Conservation (phyloP, 768 basidiomycete species). For the Serendipita sp. region DNA sequence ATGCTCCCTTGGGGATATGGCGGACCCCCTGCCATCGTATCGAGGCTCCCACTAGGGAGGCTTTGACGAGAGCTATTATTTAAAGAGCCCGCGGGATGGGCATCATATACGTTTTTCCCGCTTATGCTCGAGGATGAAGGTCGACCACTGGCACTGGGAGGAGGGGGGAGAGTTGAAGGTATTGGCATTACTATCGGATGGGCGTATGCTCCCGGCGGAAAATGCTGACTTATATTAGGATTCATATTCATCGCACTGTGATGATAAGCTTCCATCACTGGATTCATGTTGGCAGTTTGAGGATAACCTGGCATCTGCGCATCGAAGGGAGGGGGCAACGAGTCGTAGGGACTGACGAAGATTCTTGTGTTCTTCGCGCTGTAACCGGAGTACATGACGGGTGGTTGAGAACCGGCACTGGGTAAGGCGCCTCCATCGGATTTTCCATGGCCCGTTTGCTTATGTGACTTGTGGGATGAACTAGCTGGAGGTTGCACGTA, state of each 20-base stretch:
- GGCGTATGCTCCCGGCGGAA: not conserved
- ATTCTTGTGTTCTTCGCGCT: not conserved
- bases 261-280: not conserved
- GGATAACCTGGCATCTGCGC: not conserved
- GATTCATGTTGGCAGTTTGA: not conserved
- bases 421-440: not conserved
- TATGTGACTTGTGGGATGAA: not conserved
- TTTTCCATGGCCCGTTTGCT: not conserved
- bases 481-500: not conserved
- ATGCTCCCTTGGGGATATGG: not conserved
- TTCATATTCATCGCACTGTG: constrained; percentile 3
- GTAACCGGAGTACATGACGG: not conserved
- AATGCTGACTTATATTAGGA: not conserved
- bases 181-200: not conserved
- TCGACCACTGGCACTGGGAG: not conserved
- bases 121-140: not conserved
- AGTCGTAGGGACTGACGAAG: not conserved
- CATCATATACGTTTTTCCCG: not conserved
- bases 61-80: not conserved
- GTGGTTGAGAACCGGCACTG: not conserved
- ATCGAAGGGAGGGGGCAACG: not conserved
- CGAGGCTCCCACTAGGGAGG: not conserved
- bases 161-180: not conserved
- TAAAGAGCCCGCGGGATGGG: not conserved
- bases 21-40: not conserved